Base-by-base conservation (phyloP, 1,284 basidiomycete species). In the Puccinia horiana region DNA sequence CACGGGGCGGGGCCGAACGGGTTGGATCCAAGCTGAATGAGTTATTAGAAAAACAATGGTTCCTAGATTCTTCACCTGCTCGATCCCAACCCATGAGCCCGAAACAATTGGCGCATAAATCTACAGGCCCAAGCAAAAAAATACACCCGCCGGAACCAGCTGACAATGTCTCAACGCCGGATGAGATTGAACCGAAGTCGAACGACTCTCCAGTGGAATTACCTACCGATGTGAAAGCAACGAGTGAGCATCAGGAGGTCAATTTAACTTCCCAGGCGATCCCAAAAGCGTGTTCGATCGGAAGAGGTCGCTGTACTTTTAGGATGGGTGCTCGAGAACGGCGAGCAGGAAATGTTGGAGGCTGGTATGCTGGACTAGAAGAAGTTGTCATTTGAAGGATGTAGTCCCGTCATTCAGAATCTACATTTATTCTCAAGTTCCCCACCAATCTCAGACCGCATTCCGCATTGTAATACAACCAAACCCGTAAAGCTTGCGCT, bases 331-430 rank as follows among this genome's bases (percentile, higher is more conserved):
- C 80, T 63, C 72, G 80, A 23, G 80, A 82, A 32, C 40, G 72
- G 32, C 26, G 80, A 76, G 80, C 80, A 9, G 80, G 80, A 47
- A 82, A 82, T 54, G 61, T 76, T 29, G 80, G 80, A 37, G 80
- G 80, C 23, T 82, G 80, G 80, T 82, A 75, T 76, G 73, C 56
- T 42, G 72, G 80, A 32, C 54, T 82, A 49, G 69, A 82, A 42
- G 80, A 82, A 44, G 72, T 76, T 32, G 73, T 74, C 23, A 58
- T 72, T 58, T 80, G 52, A 79, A 26, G 37, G 26, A 29, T 67
- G 29, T 42, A 40, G 16, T 44, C 42, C 4, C 26, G 26, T 12
- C 20, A 0, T 29, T 58, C 26, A 16, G 44, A 47, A 47, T 9
- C 8, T 9, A 9, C 44, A 47, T n/a, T n/a, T n/a, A n/a, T n/a